Evolutionary conservation across 768 basidiomycete genomes (phyloP), one percentile per base, ranked within the genome.

Genomic region (Leccinum imitatum): DNA sequence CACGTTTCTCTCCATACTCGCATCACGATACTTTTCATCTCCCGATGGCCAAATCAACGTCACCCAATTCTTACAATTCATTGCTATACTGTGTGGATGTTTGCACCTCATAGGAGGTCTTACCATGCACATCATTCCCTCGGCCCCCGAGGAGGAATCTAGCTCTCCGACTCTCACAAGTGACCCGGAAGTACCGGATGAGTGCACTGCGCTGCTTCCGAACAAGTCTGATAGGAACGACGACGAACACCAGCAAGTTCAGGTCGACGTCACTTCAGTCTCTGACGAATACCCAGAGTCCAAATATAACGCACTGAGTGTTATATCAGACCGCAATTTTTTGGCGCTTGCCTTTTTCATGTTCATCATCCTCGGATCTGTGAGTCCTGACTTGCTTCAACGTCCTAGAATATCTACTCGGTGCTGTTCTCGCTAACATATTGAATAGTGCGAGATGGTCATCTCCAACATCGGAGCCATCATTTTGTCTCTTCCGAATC

Each of bases 401-500:
- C 27, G 19, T 30, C n/a, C 21, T n/a, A 6, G 19, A 10, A 31
- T 21, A 6, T 48, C 15, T 50, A 44, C 56, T 25, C 25, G 8
- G 9, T 7, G 25, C 10, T 39, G 7, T 50, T 25, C 30, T 53
- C 19, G 50, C 55, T 53, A 47, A 57, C 56, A 3, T 37, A 4
- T 59, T 48, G 44, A 17, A 6, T 56, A 90, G 88, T 83, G 82
- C 50, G 90, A 92, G 71, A 92, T 91, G 90, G 79, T 93, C 21
- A 85, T 93, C 19, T 87, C 90, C 19, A 93, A 91, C 66, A 86
- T 93, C 51, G 91, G 90, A 39, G 85, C 87, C 1, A 88, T 93
- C 54, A 81, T 87, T 14, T 73, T 87, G 4, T 86, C 91, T 14
- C 80, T 91, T 37, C 83, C 85, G 9, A 67, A 73, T 15, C 54